These are phyloP conservation scores for Coemansia sp. DNA, from an alignment of 192 early-diverging fungal species.

Conservation along the genomic window DNA sequence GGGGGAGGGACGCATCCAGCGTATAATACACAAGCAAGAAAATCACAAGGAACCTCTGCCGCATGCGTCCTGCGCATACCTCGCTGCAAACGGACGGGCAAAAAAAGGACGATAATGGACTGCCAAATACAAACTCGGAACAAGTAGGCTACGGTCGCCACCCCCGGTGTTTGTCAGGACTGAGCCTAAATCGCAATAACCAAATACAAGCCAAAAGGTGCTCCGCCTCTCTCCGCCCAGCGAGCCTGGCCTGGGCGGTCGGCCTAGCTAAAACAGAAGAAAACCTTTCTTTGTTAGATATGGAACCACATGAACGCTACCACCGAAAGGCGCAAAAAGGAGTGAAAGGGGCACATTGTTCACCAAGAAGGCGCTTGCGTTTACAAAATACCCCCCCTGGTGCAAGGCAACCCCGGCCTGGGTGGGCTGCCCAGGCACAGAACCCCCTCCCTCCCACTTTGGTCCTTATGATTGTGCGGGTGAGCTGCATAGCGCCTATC, in stretches of 20 bases:
- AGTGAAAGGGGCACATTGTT: conserved; percentile 4
- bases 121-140: conserved; percentile 10
- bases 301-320: conserved; percentile 5
- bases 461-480: conserved; percentile 7
- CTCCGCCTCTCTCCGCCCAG: conserved; percentile 2
- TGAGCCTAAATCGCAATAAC: conserved; percentile 8
- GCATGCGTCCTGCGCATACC: conserved; percentile 18
- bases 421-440: background rate
- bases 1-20: conserved; percentile 22
- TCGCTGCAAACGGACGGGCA: conserved; percentile 7
- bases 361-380: background rate
- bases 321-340: background rate
- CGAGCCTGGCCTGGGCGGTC: background rate
- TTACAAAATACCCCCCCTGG: conserved; percentile 1
- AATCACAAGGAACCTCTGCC: conserved; percentile 34
- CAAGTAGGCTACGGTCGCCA: conserved; percentile 2
- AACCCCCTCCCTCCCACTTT: background rate
- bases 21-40: conserved; percentile 41
- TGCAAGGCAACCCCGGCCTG: background rate
- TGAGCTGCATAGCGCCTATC: conserved; percentile 8
- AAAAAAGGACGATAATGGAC: background rate
- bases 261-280: background rate
- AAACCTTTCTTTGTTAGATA: background rate
- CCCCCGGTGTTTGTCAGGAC: conserved; percentile 4
- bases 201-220: background rate